A percentile compares a stretch with the other conserved stretches of the same genome.
phyloP scores from a whole-genome alignment of 2,329 filamentous ascomycete species.

The Nigrospora osmanthi region DNA sequence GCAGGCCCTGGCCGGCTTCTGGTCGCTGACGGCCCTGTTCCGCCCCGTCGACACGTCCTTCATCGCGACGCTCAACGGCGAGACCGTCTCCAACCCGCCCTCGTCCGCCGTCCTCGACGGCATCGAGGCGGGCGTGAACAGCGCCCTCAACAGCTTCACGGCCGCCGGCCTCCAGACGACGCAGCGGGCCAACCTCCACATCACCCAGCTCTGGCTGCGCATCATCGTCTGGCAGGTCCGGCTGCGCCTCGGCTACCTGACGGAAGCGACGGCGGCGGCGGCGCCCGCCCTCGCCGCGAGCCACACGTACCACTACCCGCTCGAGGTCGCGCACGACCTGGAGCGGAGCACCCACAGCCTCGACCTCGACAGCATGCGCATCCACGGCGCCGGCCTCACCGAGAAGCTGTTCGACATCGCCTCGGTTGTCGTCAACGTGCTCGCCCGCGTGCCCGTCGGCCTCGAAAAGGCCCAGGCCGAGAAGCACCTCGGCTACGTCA shows the following conservation, averaged over 20 bases:
- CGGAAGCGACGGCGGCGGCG: conserved; percentile 7
- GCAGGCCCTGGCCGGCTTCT: conserved; percentile 25
- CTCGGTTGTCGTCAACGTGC: conserved; percentile 34
- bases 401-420: conserved; percentile 39
- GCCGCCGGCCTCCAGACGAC: conserved; percentile 27
- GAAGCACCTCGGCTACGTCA: conserved; percentile 28
- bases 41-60: conserved; percentile 32
- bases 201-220: conserved; percentile 37
- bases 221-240: conserved; percentile 37
- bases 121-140: conserved; percentile 27
- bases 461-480: conserved; percentile 18
- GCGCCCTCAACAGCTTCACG: conserved; percentile 23
- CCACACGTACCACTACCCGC: conserved; percentile 33
- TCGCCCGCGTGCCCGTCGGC: conserved; percentile 30
- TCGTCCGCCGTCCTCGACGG: conserved; percentile 23
- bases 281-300: conserved; percentile 16
- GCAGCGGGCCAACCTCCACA: conserved; percentile 33
- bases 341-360: conserved; percentile 29
- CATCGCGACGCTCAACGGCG: conserved; percentile 30
- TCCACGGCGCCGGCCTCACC: conserved; percentile 37
- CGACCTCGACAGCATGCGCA: conserved; percentile 27
- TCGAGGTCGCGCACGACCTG: conserved; percentile 31
- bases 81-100: conserved; percentile 21
- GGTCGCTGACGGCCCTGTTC: conserved; percentile 31
- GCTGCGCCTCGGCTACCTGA: conserved; percentile 31